Percentiles rank a stretch among this genome's conserved stretches.
Evolutionary conservation across 768 basidiomycete genomes (phyloP).

Genomic region (Podaxis mareebaensis): DNA sequence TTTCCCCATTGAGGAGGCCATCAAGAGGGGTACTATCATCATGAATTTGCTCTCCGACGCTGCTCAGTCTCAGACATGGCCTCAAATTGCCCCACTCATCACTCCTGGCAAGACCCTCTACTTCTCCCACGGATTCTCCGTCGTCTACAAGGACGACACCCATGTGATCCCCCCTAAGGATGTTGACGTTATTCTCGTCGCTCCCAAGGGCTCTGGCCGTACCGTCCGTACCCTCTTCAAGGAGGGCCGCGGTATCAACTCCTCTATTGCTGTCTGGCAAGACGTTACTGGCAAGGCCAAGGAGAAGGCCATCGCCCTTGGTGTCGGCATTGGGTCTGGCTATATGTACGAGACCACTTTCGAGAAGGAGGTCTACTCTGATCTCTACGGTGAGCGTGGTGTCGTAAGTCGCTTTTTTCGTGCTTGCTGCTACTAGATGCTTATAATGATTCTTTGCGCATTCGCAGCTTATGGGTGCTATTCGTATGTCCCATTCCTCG

Average conservation of each 20-base stretch:
- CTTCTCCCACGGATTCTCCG: conserved; percentile 99
- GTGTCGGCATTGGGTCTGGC: conserved; percentile 93
- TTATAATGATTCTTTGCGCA: conserved; percentile 16
- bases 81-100: conserved; percentile 85
- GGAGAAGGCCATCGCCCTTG: conserved; percentile 95
- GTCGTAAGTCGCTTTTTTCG: conserved; percentile 62
- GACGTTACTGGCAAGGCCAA: conserved; percentile 97
- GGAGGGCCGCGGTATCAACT: conserved; percentile 98
- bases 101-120: conserved; percentile 99
- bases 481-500: conserved; percentile 56
- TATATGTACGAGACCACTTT: conserved; percentile 99
- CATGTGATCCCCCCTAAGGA: conserved; percentile 88
- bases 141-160: conserved; percentile 98
- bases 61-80: conserved; percentile 98
- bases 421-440: not conserved
- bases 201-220: conserved; percentile 97
- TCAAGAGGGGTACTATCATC: conserved; percentile 94
- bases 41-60: conserved; percentile 99
- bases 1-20: conserved; percentile 98
- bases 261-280: conserved; percentile 92
- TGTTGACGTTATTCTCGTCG: conserved; percentile 98
- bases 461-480: conserved; percentile 90
- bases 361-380: conserved; percentile 99
- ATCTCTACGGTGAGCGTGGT: conserved; percentile 99
- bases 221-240: conserved; percentile 99